Evolutionary conservation across 129 eudicot species (phyloP), one percentile per base, ranked within the genome.

Genomic region (Escallonia rubra): DNA sequence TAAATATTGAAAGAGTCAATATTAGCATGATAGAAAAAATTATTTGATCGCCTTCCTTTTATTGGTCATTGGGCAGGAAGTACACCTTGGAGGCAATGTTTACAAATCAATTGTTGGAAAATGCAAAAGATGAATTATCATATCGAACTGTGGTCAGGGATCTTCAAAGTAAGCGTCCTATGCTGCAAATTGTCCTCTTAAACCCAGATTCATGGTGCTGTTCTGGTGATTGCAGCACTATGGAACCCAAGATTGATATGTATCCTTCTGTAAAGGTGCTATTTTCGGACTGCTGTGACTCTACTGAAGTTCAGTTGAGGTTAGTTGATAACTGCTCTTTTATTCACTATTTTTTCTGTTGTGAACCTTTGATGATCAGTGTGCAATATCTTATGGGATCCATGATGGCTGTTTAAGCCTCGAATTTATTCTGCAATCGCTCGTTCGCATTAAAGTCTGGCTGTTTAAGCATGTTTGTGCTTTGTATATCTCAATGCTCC

Each of bases 81-180:
- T 89, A 94, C 76, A 86, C 79, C 57, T 74, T 94, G 72, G 99
- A 94, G 73, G 79, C 86, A 77, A 89, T 94, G 95, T 94, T 94
- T 44, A 49, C 96, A 7, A 80, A 72, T 69, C 93, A 84, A 47
- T 84, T 94, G 79, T 70, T 84, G 77, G 96, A 87, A 78, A 87
- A 78, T 66, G 99, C 99, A 61, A 80, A 89, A 65, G 99, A 89
- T 52, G 99, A 94, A 83, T 76, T 94, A 58, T 89, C 99, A 41
- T 94, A 84, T 66, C 87, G 96, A 72, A 85, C 96, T 4, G 81
- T 87, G 72, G 79, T 89, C 63, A 80, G 83, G 73, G 85, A 94
- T 79, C 67, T 94, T 72, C 80, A 86, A 69, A 82, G 85, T 14
- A 85, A 80, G 73, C 67, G 72, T 49, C 86, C 86, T 23, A 60